Conservation (phyloP, 2,329 filamentous ascomycete species). For the Alternaria arbusti region DNA sequence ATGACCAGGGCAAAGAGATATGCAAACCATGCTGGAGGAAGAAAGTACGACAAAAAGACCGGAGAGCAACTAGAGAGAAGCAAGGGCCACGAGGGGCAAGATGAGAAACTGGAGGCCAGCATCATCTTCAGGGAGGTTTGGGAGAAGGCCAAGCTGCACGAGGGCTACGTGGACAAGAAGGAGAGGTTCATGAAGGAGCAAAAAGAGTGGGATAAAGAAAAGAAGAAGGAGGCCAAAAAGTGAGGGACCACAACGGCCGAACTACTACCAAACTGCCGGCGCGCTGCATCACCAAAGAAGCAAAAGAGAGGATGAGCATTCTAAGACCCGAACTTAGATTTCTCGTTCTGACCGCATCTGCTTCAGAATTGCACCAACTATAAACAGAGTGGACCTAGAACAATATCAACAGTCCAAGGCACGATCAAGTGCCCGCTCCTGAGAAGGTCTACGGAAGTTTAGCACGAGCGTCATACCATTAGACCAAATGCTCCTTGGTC, state of each 20-base stretch:
- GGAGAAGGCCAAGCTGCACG: conserved; percentile 55
- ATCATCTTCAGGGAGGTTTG: conserved; percentile 58
- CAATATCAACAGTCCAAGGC: not conserved
- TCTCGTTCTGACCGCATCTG: not conserved
- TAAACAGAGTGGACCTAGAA: not conserved
- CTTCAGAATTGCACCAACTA: not conserved
- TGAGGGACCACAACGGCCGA: not conserved
- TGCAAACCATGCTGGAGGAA: conserved; percentile 62
- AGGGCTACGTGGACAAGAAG: conserved; percentile 55
- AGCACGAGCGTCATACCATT: not conserved
- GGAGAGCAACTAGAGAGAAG: conserved; percentile 54
- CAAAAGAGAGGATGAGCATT: not conserved
- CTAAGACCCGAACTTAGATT: conserved; percentile 2
- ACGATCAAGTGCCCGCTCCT: not conserved
- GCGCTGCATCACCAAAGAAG: not conserved
- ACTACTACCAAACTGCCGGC: not conserved
- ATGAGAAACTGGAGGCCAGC: conserved; percentile 60
- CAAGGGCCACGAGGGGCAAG: conserved; percentile 52
- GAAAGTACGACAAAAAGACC: conserved; percentile 58
- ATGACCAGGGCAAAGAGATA: conserved; percentile 68
- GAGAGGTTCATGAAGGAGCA: conserved; percentile 57
- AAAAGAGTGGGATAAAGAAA: conserved; percentile 49
- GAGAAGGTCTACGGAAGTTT: not conserved
- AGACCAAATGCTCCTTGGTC: not conserved
- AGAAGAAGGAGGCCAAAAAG: conserved; percentile 11